phyloP scores from a whole-genome alignment of 352 stramenopile genomes.

The Pythium brachiatum region DNA sequence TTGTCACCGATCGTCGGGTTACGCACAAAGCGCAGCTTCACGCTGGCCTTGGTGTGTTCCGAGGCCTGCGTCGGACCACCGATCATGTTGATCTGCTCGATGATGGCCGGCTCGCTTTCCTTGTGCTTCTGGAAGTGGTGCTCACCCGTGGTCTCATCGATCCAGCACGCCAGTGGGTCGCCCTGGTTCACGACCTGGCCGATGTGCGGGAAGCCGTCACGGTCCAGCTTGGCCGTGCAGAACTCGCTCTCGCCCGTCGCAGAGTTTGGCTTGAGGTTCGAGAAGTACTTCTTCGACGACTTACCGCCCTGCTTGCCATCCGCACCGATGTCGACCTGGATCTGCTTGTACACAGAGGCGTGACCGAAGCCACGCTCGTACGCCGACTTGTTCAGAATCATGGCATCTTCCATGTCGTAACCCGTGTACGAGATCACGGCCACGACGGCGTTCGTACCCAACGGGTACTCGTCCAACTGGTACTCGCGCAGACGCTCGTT shows the following conservation, averaged over 20 bases:
- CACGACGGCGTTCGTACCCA: constrained; percentile 99
- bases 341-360: constrained; percentile 98
- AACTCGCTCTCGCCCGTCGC: constrained; percentile 38
- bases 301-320: constrained; percentile 65
- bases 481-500: constrained; percentile 95
- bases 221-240: constrained; percentile 86
- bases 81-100: constrained; percentile 95
- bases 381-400: constrained; percentile 99
- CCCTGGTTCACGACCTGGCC: constrained; percentile 94
- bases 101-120: constrained; percentile 95
- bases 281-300: constrained; percentile 88
- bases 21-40: constrained; percentile 98
- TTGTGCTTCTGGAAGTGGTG: constrained; percentile 96
- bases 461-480: constrained; percentile 98
- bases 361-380: constrained; percentile 98
- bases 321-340: constrained; percentile 89
- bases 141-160: constrained; percentile 94
- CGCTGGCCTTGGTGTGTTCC: constrained; percentile 86
- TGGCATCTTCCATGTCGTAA: constrained; percentile 98
- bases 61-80: constrained; percentile 62
- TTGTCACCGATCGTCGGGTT: constrained; percentile 99
- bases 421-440: constrained; percentile 99
- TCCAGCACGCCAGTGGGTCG: constrained; percentile 95
- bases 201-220: constrained; percentile 96
- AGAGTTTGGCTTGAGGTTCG: constrained; percentile 87